Evolutionary conservation across 352 stramenopile species (phyloP).

Genomic region (Thalassiosira livingstoniorum): DNA sequence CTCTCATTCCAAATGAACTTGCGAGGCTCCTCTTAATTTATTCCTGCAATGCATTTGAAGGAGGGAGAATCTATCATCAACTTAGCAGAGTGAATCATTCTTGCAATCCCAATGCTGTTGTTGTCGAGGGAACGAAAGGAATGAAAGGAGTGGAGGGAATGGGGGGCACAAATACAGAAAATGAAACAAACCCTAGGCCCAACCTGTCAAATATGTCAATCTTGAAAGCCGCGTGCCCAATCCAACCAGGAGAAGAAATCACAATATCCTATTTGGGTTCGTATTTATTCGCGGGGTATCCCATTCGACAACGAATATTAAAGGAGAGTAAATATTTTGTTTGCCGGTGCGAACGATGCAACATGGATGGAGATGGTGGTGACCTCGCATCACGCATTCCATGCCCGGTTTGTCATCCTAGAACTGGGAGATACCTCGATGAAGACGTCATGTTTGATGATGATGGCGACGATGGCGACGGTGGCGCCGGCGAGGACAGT

Average conservation of each 20-base stretch:
- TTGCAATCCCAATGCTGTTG: conserved; percentile 81
- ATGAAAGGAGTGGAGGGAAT: too few species aligned
- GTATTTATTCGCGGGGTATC: conserved; percentile 72
- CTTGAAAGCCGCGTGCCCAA: conserved; percentile 65
- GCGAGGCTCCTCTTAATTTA: conserved; percentile 75
- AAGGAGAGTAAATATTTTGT: conserved; percentile 74
- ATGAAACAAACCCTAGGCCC: conserved; percentile 1
- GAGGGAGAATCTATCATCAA: conserved; percentile 73
- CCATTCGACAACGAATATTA: conserved; percentile 60
- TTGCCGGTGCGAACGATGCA: conserved; percentile 75
- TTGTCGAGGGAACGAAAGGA: conserved; percentile 59
- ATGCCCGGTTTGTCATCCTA: conserved; percentile 73
- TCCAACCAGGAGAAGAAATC: conserved; percentile 76
- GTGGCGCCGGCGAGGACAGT: conserved; percentile 82
- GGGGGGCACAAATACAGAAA: too few species aligned
- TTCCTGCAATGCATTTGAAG: conserved; percentile 83
- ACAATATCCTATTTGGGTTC: conserved; percentile 80
- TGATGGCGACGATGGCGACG: conserved; percentile 66
- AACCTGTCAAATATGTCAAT: conserved; percentile 26
- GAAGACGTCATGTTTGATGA: conserved; percentile 84
- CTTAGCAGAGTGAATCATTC: conserved; percentile 79
- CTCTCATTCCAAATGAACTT: too few species aligned
- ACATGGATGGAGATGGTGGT: background rate
- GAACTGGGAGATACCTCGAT: conserved; percentile 71
- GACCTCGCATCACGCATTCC: conserved; percentile 73